Conservation (phyloP, 805 yeast species). For the Yueomyces sinensis region DNA sequence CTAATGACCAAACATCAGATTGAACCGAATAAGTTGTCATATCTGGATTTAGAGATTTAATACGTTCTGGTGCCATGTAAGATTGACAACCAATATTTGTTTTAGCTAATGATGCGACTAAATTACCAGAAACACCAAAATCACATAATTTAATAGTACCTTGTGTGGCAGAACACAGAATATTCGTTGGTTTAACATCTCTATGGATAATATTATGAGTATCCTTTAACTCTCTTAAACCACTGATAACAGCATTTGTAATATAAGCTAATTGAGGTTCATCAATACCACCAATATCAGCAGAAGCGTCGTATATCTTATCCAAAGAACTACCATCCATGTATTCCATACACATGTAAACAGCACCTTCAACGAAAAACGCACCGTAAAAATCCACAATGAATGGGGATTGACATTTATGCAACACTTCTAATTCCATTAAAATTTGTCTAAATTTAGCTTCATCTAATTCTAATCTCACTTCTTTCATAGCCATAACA, state of each 20-base stretch:
- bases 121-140: constrained; percentile 90
- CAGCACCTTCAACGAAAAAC: constrained; percentile 94
- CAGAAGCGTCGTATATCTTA: constrained; percentile 52
- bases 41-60: constrained; percentile 59
- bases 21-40: constrained; percentile 81
- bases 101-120: constrained; percentile 88
- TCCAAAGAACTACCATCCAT: constrained; percentile 96
- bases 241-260: constrained; percentile 66
- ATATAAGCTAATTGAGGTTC: constrained; percentile 74
- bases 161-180: constrained; percentile 53
- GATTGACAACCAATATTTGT: constrained; percentile 97
- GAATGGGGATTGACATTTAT: constrained; percentile 78
- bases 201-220: constrained; percentile 86
- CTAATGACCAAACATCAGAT: constrained; percentile 92
- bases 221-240: constrained; percentile 76
- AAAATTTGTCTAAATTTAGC: constrained; percentile 86
- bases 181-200: constrained; percentile 94
- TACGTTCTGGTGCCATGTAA: constrained; percentile 97
- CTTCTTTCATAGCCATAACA: constrained; percentile 95
- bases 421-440: constrained; percentile 92
- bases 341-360: constrained; percentile 94
- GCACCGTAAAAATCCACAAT: constrained; percentile 97
- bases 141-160: constrained; percentile 93
- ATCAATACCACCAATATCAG: constrained; percentile 42
- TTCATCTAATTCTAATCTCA: constrained; percentile 83